Evolutionary conservation across 257 asterid genomes (phyloP).

Genomic region (Misopates orontium): DNA sequence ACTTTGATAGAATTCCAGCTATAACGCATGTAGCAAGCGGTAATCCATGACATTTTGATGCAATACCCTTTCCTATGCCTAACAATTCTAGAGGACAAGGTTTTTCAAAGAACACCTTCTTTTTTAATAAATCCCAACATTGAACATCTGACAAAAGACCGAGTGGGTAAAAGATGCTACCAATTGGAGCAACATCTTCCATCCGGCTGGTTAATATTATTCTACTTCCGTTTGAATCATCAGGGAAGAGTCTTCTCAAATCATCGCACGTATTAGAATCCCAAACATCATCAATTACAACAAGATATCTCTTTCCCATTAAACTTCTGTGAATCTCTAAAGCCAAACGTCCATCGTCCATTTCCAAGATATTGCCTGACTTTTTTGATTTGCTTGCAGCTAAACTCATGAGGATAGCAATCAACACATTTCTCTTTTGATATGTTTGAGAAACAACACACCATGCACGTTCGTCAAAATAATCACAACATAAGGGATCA

Average conservation of each 20-base stretch:
- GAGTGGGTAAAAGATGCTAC: constrained; percentile 29
- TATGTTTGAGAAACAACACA: no score
- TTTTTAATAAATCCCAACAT: no score
- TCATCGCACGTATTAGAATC: constrained; percentile 26
- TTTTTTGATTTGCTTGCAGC: not conserved
- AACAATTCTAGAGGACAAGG: constrained; percentile 30
- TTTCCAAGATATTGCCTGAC: not conserved
- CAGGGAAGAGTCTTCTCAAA: not conserved
- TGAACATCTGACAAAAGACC: constrained; percentile 16
- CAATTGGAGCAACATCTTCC: no score
- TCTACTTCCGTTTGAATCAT: constrained; percentile 29
- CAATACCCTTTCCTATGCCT: constrained; percentile 26
- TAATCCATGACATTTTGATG: constrained; percentile 32
- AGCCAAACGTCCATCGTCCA: constrained; percentile 10
- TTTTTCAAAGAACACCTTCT: constrained; percentile 29
- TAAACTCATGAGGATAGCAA: constrained; percentile 24
- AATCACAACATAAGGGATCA: no score
- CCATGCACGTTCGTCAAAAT: no score
- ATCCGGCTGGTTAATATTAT: constrained; percentile 36
- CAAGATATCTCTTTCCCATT: constrained; percentile 31
- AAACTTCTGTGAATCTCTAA: constrained; percentile 26
- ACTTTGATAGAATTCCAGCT: constrained; percentile 37
- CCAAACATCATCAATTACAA: constrained; percentile 53
- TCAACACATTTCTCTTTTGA: no score
- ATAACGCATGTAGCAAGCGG: constrained; percentile 41